phyloP scores from a whole-genome alignment of 352 stramenopile genomes.

The Phytophthora colocasiae region DNA sequence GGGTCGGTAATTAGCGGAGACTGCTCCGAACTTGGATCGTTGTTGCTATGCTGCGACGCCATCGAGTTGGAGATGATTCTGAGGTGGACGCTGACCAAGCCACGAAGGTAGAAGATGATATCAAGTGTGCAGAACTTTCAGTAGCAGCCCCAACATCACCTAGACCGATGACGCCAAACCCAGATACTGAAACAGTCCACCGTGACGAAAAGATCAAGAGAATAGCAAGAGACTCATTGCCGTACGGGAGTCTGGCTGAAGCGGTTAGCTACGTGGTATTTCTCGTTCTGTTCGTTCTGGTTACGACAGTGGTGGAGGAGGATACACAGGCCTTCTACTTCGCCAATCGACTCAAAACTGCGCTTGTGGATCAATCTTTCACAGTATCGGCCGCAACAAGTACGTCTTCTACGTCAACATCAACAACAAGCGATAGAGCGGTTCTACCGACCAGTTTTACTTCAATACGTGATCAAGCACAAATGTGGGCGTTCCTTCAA shows the following conservation, averaged over 20 bases:
- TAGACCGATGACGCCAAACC: conserved; percentile 6
- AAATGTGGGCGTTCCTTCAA: conserved; percentile 72
- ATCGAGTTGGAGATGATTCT: conserved; percentile 35
- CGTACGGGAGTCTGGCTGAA: conserved; percentile 65
- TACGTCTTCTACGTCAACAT: conserved; percentile 25
- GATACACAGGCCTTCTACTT: conserved; percentile 71
- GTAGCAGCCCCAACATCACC: conserved; percentile 21
- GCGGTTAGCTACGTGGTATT: conserved; percentile 59
- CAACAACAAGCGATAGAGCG: conserved; percentile 6
- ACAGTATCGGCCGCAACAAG: conserved; percentile 26
- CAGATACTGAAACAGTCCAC: conserved; percentile 15
- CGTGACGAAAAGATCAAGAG: conserved; percentile 53
- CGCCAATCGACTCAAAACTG: conserved; percentile 55
- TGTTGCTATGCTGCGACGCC: conserved; percentile 41
- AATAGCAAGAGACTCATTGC: conserved; percentile 41
- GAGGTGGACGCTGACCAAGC: conserved; percentile 18
- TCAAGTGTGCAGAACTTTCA: conserved; percentile 44
- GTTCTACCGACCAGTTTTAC: conserved; percentile 51
- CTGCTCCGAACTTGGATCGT: conserved; percentile 4
- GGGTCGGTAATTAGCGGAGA: neutral
- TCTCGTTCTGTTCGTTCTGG: conserved; percentile 63
- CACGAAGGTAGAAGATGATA: conserved; percentile 24
- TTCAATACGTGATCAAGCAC: conserved; percentile 60
- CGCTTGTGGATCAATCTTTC: conserved; percentile 60
- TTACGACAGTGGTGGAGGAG: conserved; percentile 55